phyloP scores from a whole-genome alignment of 371 early-diverging fungal species.

The Phascolomyces articulosus region DNA sequence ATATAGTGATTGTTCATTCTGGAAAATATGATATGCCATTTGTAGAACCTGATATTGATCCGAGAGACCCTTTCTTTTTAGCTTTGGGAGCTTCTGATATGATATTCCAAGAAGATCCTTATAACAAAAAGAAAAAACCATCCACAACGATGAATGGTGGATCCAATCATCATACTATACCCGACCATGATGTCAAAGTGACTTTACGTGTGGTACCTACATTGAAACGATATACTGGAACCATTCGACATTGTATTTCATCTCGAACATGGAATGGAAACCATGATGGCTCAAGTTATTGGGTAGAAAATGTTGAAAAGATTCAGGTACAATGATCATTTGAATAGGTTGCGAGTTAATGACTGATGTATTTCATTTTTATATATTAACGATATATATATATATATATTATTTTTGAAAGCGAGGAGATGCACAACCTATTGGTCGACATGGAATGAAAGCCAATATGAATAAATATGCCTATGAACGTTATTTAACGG shows the following conservation, averaged over 20 bases:
- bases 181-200: conserved; percentile 66
- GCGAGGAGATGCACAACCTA: conserved; percentile 10
- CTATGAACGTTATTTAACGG: conserved; percentile 6
- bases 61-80: conserved; percentile 29
- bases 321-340: background rate
- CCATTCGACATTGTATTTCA: conserved; percentile 61
- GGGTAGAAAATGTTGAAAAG: conserved; percentile 63
- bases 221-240: conserved; percentile 70
- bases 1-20: conserved; percentile 45
- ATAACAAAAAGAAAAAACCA: conserved; percentile 14
- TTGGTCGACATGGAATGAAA: conserved; percentile 8
- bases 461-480: conserved; percentile 10
- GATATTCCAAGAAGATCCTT: background rate
- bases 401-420: no score
- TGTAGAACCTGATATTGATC: conserved; percentile 31
- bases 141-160: conserved; percentile 6
- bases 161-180: conserved; percentile 27
- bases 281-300: conserved; percentile 80
- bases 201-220: conserved; percentile 78
- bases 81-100: conserved; percentile 33
- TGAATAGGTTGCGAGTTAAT: no score
- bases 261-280: conserved; percentile 72
- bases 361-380: background rate
- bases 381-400: no score
- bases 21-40: conserved; percentile 38